Base-by-base conservation (phyloP, 164 flowering plant genomes). In the Kingdonia uniflora region DNA sequence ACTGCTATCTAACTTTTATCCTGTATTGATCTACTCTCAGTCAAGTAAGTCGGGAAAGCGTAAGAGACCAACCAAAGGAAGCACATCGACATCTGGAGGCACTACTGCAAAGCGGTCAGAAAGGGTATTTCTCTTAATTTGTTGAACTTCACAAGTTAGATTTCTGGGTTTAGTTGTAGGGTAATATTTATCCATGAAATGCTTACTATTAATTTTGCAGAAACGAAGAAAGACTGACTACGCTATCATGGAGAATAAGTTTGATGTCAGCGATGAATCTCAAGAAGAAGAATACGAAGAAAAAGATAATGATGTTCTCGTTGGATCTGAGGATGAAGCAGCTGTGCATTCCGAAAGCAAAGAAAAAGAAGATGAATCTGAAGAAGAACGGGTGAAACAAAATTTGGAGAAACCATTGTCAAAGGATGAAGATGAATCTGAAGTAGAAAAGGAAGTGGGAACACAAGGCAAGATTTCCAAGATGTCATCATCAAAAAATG, bases 1-100 rank as follows among this genome's bases (percentile, higher is more conserved):
- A 19, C 14, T 38, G 14, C 19, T 19, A 19, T 19, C 15, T 52
- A 19, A 13, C 41, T 37, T n/a, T n/a, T n/a, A n/a, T 35, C 20
- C 42, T 52, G 1, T 61, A 24, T 39, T 42, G 15, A 22, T 58
- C 20, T 46, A 1, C 41, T 41, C 56, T 53, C 71, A 81, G 95
- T 70, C 82, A 59, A 75, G 68, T 60, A 76, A 66, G 65, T 69
- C 74, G n/a, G 73, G 57, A 45, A 94, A 89, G 70, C 91, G 95
- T 24, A 87, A 77, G 72, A 75, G 92, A 73, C 60, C 37, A 10
- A 59, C 56, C 22, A 79, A 67, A 47, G 54, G 58, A 61, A 65
- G 68, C 67, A 60, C 74, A 47, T 66, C 86, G 15, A 64, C 59
- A 5, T 70, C 84, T 57, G 79, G 73, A 42, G 66, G 75, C 23